Conservation (phyloP, 2,329 filamentous ascomycete genomes). For the Neurospora sp. region DNA sequence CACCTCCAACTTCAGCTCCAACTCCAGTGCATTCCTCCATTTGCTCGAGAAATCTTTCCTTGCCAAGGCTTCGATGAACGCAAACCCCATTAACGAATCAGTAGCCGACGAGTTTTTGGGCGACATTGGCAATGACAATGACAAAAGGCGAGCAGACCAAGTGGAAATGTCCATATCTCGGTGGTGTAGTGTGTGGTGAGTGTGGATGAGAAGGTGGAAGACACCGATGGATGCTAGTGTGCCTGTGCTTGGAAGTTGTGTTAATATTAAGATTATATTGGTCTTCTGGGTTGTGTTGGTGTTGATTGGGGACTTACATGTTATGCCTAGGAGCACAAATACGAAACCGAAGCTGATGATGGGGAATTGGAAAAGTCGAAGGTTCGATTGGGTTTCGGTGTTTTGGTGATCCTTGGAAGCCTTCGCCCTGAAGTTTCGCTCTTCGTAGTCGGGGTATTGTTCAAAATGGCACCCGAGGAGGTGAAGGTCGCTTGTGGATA, state of each 20-base stretch:
- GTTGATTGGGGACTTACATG: not conserved
- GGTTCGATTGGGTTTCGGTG: not conserved
- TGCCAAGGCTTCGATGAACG: not conserved
- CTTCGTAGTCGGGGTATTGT: not conserved
- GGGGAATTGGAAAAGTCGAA: accelerated
- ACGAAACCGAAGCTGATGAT: not conserved
- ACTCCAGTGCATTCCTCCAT: not conserved
- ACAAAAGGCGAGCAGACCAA: not conserved
- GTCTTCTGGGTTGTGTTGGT: not conserved
- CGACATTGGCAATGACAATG: not conserved
- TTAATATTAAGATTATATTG: not conserved
- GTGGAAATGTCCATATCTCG: not conserved
- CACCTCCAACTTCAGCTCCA: not conserved
- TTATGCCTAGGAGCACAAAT: not conserved
- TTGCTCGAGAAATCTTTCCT: not conserved
- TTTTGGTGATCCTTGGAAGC: not conserved
- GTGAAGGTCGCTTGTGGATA: not conserved
- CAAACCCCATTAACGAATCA: not conserved
- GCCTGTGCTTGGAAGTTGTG: not conserved
- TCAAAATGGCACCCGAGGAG: not conserved
- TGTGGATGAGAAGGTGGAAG: not conserved
- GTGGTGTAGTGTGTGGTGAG: not conserved
- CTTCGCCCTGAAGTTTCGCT: not conserved
- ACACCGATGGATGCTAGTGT: not conserved
- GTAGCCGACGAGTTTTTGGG: not conserved